phyloP scores from a whole-genome alignment of 306 rosid genomes.

The Dryas drummondii region DNA sequence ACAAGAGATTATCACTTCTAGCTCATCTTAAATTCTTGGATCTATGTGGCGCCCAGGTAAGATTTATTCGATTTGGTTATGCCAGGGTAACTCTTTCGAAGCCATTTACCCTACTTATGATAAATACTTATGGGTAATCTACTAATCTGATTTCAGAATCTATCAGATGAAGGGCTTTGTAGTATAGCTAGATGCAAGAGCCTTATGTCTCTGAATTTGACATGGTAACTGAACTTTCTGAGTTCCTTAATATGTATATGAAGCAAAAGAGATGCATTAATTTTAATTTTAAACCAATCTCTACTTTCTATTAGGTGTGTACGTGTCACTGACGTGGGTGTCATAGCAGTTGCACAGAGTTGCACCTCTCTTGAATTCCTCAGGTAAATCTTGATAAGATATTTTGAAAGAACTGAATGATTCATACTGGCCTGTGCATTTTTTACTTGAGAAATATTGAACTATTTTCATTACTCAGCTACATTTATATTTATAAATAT shows the following conservation, averaged over 20 bases:
- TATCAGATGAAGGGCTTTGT: slow-evolving; percentile 69
- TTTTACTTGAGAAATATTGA: slow-evolving; percentile 8
- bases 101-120: slow-evolving; percentile 14
- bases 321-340: slow-evolving; percentile 71
- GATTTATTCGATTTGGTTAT: slow-evolving; percentile 7
- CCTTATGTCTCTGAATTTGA: slow-evolving; percentile 66
- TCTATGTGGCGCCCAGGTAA: slow-evolving; percentile 88
- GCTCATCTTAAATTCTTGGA: slow-evolving; percentile 58
- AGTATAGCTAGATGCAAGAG: slow-evolving; percentile 60
- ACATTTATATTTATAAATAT: background rate
- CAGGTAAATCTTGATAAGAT: slow-evolving; percentile 48
- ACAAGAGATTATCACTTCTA: slow-evolving; percentile 55
- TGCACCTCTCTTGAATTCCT: slow-evolving; percentile 67
- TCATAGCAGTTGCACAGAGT: slow-evolving; percentile 51
- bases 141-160: slow-evolving; percentile 48
- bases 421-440: background rate
- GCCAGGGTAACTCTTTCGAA: slow-evolving; percentile 8
- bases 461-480: background rate
- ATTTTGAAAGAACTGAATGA: slow-evolving; percentile 16
- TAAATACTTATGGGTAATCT: slow-evolving; percentile 20
- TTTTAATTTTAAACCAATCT: background rate
- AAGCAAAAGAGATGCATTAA: background rate
- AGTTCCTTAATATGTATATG: slow-evolving; percentile 13
- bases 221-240: slow-evolving; percentile 58
- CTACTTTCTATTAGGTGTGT: slow-evolving; percentile 56